Percentiles rank a stretch among this genome's conserved stretches.
These are phyloP conservation scores for Fusarium multiceps DNA, from an alignment of 2,329 filamentous ascomycete genomes.

Conservation along the genomic window DNA sequence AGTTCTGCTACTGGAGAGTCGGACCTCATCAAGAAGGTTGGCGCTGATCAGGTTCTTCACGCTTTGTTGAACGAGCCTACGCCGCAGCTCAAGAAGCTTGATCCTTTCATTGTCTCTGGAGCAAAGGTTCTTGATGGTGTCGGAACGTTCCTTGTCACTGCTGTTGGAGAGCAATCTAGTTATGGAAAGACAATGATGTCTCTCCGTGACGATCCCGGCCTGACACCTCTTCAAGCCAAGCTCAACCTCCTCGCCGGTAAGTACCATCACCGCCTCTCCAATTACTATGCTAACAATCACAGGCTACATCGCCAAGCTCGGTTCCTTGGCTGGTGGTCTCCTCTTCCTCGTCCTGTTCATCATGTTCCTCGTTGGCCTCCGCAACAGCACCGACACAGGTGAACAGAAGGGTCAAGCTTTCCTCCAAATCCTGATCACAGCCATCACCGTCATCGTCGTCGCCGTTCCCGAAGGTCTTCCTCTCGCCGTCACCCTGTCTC, in stretches of 20 bases:
- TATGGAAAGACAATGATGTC: slow-evolving; percentile 68
- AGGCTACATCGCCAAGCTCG: slow-evolving; percentile 53
- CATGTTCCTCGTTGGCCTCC: slow-evolving; percentile 75
- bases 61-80: slow-evolving; percentile 58
- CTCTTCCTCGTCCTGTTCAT: slow-evolving; percentile 84
- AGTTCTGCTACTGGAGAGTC: slow-evolving; percentile 79
- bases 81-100: slow-evolving; percentile 62
- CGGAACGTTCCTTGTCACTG: slow-evolving; percentile 66
- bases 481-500: slow-evolving; percentile 72
- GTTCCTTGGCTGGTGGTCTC: slow-evolving; percentile 74
- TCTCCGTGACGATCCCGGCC: slow-evolving; percentile 60
- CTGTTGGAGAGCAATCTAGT: slow-evolving; percentile 64
- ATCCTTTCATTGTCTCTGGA: slow-evolving; percentile 72
- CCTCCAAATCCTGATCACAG: slow-evolving; percentile 71
- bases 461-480: slow-evolving; percentile 75
- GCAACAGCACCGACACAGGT: slow-evolving; percentile 58
- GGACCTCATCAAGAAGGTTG: slow-evolving; percentile 75
- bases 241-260: slow-evolving; percentile 51
- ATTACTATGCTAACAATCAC: neutral
- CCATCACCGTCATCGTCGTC: slow-evolving; percentile 73
- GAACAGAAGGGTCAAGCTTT: slow-evolving; percentile 68
- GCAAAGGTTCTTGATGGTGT: slow-evolving; percentile 64
- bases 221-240: slow-evolving; percentile 66
- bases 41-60: slow-evolving; percentile 68
- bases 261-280: neutral